These are phyloP conservation scores for Umbelopsis sp. DNA, from an alignment of 192 early-diverging fungal species.

Conservation along the genomic window DNA sequence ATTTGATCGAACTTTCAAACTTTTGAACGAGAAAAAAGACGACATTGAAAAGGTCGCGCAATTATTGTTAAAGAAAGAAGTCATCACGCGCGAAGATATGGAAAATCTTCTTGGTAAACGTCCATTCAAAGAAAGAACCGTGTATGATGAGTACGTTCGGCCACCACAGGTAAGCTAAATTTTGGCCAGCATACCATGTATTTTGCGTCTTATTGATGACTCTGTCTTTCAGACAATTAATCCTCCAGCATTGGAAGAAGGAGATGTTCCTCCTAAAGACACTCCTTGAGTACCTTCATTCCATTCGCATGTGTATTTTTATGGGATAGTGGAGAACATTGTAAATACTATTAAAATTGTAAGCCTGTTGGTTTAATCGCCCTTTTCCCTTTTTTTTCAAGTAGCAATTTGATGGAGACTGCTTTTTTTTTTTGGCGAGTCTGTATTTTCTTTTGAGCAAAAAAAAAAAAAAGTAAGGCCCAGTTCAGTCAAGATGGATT, in stretches of 20 bases:
- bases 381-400: no score
- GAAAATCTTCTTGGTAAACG: conserved; percentile 82
- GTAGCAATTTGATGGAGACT: not conserved
- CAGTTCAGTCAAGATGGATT: not conserved
- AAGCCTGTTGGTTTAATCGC: no score
- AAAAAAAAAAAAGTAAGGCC: not conserved
- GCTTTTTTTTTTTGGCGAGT: not conserved
- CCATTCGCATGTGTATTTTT: no score
- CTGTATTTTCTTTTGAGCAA: not conserved
- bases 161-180: not conserved
- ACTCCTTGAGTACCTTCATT: not conserved
- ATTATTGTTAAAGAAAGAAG: conserved; percentile 94
- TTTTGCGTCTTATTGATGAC: not conserved
- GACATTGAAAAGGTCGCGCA: conserved; percentile 93
- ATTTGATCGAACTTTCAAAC: conserved; percentile 78
- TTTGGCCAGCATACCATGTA: no score
- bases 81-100: conserved; percentile 96
- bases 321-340: no score
- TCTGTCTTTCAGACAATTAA: not conserved
- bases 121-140: conserved; percentile 74
- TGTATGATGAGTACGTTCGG: conserved; percentile 69
- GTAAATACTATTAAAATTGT: not conserved
- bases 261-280: not conserved
- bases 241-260: not conserved
- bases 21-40: conserved; percentile 83